These are phyloP conservation scores for Plenodomus lindquistii DNA, from an alignment of 2,329 filamentous ascomycete genomes.

Conservation along the genomic window DNA sequence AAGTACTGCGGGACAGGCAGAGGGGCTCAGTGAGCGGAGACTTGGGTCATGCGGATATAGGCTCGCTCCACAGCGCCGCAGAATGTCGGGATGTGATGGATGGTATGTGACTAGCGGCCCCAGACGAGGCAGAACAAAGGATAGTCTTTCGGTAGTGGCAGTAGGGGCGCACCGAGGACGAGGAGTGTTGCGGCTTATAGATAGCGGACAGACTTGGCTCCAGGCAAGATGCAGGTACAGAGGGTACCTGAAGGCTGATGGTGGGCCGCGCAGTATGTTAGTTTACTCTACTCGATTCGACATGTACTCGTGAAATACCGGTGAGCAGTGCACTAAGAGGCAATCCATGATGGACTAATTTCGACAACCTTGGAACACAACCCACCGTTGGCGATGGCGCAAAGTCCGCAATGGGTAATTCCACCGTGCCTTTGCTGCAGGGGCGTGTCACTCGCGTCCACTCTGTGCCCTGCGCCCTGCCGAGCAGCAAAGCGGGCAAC, in stretches of 20 bases:
- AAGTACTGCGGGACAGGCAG: conserved; percentile 35
- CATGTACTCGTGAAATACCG: conserved; percentile 35
- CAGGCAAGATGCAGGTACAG: conserved; percentile 34
- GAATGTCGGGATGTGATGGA: conserved; percentile 30
- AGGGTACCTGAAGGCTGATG: conserved; percentile 25
- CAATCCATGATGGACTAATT: conserved; percentile 28
- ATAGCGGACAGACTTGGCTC: conserved; percentile 22
- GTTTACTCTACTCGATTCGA: no score
- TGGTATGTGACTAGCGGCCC: conserved; percentile 35
- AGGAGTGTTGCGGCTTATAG: conserved; percentile 32
- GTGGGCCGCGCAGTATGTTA: conserved; percentile 27
- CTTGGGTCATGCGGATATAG: conserved; percentile 39
- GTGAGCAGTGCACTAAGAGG: conserved; percentile 30
- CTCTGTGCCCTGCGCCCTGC: conserved; percentile 9
- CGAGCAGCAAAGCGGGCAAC: conserved; percentile 11
- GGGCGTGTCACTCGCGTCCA: conserved; percentile 24
- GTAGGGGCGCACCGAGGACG: conserved; percentile 28
- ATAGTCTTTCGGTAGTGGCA: conserved; percentile 27
- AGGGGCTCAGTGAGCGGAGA: conserved; percentile 29
- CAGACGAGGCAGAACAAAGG: conserved; percentile 27
- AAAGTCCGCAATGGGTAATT: conserved; percentile 32
- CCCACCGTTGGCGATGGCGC: conserved; percentile 29
- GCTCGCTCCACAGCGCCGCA: conserved; percentile 33
- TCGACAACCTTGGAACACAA: conserved; percentile 29
- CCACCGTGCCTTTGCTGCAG: conserved; percentile 27